Evolutionary conservation across 768 basidiomycete genomes (phyloP).

Genomic region (Boletus rubropictus): DNA sequence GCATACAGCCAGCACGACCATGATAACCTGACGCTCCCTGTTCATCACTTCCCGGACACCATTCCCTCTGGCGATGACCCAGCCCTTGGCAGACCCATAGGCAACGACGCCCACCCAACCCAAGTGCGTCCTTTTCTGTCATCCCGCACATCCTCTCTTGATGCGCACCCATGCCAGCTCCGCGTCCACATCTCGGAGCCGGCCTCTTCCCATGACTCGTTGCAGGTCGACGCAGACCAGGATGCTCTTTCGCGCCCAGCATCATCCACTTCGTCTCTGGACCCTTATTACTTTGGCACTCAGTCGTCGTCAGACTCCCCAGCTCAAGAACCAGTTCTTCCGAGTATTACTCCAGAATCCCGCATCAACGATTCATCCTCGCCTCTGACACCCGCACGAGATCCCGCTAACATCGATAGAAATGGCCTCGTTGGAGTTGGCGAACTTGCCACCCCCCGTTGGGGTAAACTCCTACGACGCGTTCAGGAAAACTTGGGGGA

Average conservation of each 20-base stretch:
- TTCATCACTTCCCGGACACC: slow-evolving; percentile 33
- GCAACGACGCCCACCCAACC: slow-evolving; percentile 1
- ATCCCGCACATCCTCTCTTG: background rate
- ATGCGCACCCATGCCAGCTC: slow-evolving; percentile 32
- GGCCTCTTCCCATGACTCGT: slow-evolving; percentile 25
- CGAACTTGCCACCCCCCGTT: slow-evolving; percentile 93
- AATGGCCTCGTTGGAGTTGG: slow-evolving; percentile 89
- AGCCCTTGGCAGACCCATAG: slow-evolving; percentile 25
- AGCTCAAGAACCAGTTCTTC: slow-evolving; percentile 31
- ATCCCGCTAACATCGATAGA: slow-evolving; percentile 79
- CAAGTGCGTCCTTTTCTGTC: slow-evolving; percentile 10
- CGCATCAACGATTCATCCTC: slow-evolving; percentile 49
- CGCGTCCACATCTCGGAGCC: slow-evolving; percentile 45
- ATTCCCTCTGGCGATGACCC: slow-evolving; percentile 49
- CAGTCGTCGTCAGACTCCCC: slow-evolving; percentile 68
- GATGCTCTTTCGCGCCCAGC: slow-evolving; percentile 53
- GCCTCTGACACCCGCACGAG: slow-evolving; percentile 67
- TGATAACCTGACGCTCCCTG: slow-evolving; percentile 24
- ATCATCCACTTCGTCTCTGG: slow-evolving; percentile 76
- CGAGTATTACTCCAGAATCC: slow-evolving; percentile 61
- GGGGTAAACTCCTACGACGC: slow-evolving; percentile 55
- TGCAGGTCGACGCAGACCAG: slow-evolving; percentile 40
- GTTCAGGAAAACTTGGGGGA: slow-evolving; percentile 33
- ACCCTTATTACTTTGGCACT: slow-evolving; percentile 83
- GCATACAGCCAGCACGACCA: slow-evolving; percentile 38